phyloP scores from a whole-genome alignment of 2,329 filamentous ascomycete species.

The Hyphodiscus sp. region DNA sequence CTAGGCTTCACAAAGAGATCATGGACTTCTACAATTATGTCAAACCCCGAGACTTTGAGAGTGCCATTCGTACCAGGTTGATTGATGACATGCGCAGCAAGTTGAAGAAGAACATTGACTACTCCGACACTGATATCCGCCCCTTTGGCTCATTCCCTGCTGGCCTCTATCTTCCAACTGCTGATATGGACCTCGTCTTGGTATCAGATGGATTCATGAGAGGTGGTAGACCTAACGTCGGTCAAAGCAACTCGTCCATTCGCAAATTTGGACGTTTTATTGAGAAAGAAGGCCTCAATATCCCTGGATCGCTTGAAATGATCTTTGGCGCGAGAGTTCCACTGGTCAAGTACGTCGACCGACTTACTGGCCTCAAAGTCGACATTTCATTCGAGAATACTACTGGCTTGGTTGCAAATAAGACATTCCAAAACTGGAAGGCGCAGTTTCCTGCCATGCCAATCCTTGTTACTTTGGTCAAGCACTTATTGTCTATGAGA shows the following conservation, averaged over 20 bases:
- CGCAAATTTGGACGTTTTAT: slow-evolving; percentile 59
- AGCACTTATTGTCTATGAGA: slow-evolving; percentile 87
- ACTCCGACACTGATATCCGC: slow-evolving; percentile 52
- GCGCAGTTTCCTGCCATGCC: slow-evolving; percentile 76
- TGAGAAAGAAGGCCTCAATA: slow-evolving; percentile 47
- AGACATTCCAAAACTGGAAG: slow-evolving; percentile 79
- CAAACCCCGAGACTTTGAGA: slow-evolving; percentile 69
- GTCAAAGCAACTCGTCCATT: slow-evolving; percentile 36
- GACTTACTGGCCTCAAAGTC: slow-evolving; percentile 69
- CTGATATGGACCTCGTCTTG: slow-evolving; percentile 91
- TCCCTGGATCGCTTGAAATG: slow-evolving; percentile 53
- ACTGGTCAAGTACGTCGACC: slow-evolving; percentile 85
- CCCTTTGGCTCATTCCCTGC: slow-evolving; percentile 94
- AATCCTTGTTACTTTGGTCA: slow-evolving; percentile 77
- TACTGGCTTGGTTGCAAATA: slow-evolving; percentile 71
- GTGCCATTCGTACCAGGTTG: slow-evolving; percentile 65
- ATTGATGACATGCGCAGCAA: slow-evolving; percentile 58
- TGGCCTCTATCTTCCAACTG: slow-evolving; percentile 66
- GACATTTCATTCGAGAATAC: slow-evolving; percentile 94
- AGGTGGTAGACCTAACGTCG: slow-evolving; percentile 41
- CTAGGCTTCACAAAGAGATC: slow-evolving; percentile 84
- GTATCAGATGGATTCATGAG: slow-evolving; percentile 55
- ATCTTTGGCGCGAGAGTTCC: slow-evolving; percentile 78
- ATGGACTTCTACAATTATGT: slow-evolving; percentile 84
- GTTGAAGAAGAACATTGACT: slow-evolving; percentile 48